Base-by-base conservation (phyloP, 257 asterid genomes). In the Solanum megistacrolobum region DNA sequence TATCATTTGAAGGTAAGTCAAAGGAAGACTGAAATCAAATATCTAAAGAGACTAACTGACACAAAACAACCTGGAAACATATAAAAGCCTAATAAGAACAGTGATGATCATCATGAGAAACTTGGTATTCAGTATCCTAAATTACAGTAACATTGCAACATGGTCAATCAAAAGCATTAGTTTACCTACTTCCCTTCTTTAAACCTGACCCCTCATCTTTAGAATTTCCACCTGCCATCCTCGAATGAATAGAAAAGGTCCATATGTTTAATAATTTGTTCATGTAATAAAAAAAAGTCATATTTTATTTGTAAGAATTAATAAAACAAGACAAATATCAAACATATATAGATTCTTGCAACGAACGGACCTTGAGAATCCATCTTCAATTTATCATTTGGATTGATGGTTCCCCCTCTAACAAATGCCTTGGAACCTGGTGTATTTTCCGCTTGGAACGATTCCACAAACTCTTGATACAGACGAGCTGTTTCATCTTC, bases 151-250 rank as follows among this genome's bases (percentile, higher is more conserved):
- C 93, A 90, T 88, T 85, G 91, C 83, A 92, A 89, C 91, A 93
- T 92, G 94, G 95, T 90, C 93, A 92, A 95, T 94, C 98, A 95
- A 96, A 97, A 94, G 98, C 93, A 94, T 93, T 93, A 85, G 94
- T 93, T 96, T 97, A 97, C 99, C 99, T 96, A 97, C 99, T 97
- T 96, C 99, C 99, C 95, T 95, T 97, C 98, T 97, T 96, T 97
- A 96, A 52, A 96, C 98, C 98, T 94, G 99, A 97, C 94, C 98
- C 98, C 98, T 93, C 98, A 97, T 97, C 99, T 95, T 94, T 97
- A 98, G 99, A 93, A 93, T 92, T 96, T 97, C 98, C 98, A 97
- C 99, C 99, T 95, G 98, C 97, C 98, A 97, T 97, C 98, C 98
- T 98, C 91, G 98, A 94, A 96, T 95, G 98, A 94, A 94, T 94